These are phyloP conservation scores for Mycena capillaripes DNA, from an alignment of 768 basidiomycete species.

Conservation along the genomic window DNA sequence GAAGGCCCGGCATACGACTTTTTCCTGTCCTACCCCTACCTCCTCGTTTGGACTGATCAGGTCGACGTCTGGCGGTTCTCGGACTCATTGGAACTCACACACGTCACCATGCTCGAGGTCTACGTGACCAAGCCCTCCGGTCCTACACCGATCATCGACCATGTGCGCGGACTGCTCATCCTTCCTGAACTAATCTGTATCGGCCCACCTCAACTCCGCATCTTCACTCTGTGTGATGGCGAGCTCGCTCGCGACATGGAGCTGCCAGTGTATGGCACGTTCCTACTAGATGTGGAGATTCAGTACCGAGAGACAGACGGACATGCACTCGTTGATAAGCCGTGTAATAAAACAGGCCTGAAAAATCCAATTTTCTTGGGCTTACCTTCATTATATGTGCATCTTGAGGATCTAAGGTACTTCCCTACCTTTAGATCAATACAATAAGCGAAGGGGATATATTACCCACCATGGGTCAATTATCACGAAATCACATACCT, in stretches of 20 bases:
- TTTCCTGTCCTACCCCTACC: conserved; percentile 26
- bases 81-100: conserved; percentile 12
- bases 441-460: no score
- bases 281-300: conserved; percentile 12
- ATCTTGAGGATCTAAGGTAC: no score
- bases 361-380: no score
- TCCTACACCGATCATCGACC: conserved; percentile 25
- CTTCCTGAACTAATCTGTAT: conserved; percentile 17
- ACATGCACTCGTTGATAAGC: conserved; percentile 14
- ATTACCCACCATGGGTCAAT: no score
- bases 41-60: conserved; percentile 26
- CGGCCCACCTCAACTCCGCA: conserved; percentile 15
- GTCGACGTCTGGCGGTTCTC: conserved; percentile 28
- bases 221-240: conserved; percentile 21
- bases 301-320: conserved; percentile 27
- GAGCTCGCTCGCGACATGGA: conserved; percentile 22
- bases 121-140: conserved; percentile 10
- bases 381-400: no score
- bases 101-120: conserved; percentile 16
- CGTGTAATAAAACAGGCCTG: no score
- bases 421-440: no score
- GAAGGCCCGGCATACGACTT: conserved; percentile 25
- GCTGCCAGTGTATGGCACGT: conserved; percentile 2
- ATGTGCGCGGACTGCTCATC: conserved; percentile 20
- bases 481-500: no score